Evolutionary conservation across 2,329 filamentous ascomycete species (phyloP).

Genomic region (Epichloe glyceriae): DNA sequence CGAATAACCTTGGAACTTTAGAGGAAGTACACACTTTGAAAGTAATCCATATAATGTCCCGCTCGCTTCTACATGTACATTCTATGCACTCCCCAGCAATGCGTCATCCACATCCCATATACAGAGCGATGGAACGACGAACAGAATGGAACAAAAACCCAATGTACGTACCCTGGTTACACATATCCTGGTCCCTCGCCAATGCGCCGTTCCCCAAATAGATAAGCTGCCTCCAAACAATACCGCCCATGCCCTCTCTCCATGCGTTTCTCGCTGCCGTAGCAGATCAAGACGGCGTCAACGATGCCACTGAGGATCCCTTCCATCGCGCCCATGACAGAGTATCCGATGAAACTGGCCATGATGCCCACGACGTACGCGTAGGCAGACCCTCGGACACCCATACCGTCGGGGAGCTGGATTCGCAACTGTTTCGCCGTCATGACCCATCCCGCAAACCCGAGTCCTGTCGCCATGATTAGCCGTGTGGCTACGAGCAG

Average conservation of each 20-base stretch:
- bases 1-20: no score
- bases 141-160: background rate
- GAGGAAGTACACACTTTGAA: no score
- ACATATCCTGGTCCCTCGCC: slow-evolving; percentile 8
- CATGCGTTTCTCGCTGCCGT: slow-evolving; percentile 74
- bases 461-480: slow-evolving; percentile 79
- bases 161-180: background rate
- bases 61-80: no score
- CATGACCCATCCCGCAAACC: slow-evolving; percentile 93
- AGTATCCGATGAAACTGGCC: slow-evolving; percentile 90
- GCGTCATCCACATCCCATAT: background rate
- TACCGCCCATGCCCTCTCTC: slow-evolving; percentile 59
- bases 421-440: slow-evolving; percentile 70
- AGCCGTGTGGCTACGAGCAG: slow-evolving; percentile 82
- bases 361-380: slow-evolving; percentile 89
- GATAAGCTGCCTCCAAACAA: slow-evolving; percentile 78
- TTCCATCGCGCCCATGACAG: slow-evolving; percentile 81
- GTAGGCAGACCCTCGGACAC: slow-evolving; percentile 70
- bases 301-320: slow-evolving; percentile 77
- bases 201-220: slow-evolving; percentile 58
- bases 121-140: background rate
- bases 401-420: slow-evolving; percentile 36
- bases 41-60: no score
- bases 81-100: no score
- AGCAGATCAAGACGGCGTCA: slow-evolving; percentile 83